Conservation (phyloP, 106 monocot species). For the Hemerocallis citrina region DNA sequence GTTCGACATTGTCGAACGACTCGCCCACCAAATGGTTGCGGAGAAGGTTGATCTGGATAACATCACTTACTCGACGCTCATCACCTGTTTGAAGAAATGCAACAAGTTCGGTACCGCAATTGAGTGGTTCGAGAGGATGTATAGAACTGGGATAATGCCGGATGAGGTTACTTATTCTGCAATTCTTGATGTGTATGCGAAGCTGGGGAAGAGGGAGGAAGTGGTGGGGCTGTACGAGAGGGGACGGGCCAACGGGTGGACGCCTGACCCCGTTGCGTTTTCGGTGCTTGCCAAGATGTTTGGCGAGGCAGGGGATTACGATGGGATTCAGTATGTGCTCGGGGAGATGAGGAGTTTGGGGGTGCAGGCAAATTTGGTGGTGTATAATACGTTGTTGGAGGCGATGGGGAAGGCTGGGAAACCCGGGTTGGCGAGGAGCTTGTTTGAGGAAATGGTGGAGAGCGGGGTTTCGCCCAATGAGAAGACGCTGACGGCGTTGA, state of each 20-base stretch:
- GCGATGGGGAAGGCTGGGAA: conserved; percentile 73
- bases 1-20: conserved; percentile 44
- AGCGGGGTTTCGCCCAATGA: conserved; percentile 56
- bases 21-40: conserved; percentile 63
- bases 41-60: conserved; percentile 51
- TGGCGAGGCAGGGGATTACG: conserved; percentile 76
- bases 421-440: conserved; percentile 57
- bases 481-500: conserved; percentile 72
- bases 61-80: conserved; percentile 90
- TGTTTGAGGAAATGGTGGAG: conserved; percentile 77
- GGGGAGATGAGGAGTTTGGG: conserved; percentile 51
- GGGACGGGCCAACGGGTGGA: conserved; percentile 66
- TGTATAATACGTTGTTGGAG: conserved; percentile 79
- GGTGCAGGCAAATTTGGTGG: conserved; percentile 59
- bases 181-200: conserved; percentile 68
- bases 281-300: conserved; percentile 72
- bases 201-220: conserved; percentile 62
- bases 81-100: conserved; percentile 66
- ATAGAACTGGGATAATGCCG: conserved; percentile 57
- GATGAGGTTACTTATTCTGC: conserved; percentile 97
- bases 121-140: conserved; percentile 88
- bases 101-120: conserved; percentile 47
- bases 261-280: conserved; percentile 71
- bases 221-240: conserved; percentile 59
- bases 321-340: conserved; percentile 72